phyloP scores from a whole-genome alignment of 1,139 yeast genomes.

The Blastobotrys aristatus region DNA sequence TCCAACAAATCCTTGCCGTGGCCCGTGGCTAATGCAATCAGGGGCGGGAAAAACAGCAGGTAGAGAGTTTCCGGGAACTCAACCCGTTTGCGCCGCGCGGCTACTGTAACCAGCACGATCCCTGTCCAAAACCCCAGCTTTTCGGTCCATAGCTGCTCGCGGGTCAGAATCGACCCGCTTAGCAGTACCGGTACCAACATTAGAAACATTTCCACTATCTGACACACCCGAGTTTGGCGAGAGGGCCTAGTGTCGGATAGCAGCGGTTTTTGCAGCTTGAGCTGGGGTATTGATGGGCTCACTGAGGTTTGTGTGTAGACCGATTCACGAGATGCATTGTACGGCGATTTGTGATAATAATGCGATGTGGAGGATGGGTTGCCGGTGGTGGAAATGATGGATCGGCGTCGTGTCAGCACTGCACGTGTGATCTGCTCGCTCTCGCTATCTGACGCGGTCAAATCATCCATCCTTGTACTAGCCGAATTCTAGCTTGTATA shows the following conservation, averaged over 20 bases:
- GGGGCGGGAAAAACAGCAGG: slow-evolving; percentile 9
- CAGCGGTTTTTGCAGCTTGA: background rate
- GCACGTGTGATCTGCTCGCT: slow-evolving; percentile 6
- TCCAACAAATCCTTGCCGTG: background rate
- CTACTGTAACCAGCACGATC: background rate
- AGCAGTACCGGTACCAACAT: background rate
- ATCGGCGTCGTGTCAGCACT: slow-evolving; percentile 9
- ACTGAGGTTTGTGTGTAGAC: background rate
- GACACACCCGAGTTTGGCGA: background rate
- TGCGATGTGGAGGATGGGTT: background rate
- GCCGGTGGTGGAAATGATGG: background rate
- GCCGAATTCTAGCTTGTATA: no score
- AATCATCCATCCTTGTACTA: slow-evolving; percentile 4
- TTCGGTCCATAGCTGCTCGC: background rate
- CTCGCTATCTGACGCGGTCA: slow-evolving; percentile 9
- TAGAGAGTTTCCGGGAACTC: slow-evolving; percentile 11
- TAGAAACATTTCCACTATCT: slow-evolving; percentile 2
- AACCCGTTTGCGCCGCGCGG: background rate
- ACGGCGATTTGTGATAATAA: background rate
- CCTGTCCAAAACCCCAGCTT: background rate
- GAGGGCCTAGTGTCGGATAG: background rate
- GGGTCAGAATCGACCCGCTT: background rate
- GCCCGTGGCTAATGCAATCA: slow-evolving; percentile 4
- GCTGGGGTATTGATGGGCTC: background rate
- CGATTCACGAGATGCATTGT: background rate